A percentile compares a stretch with the other conserved stretches of the same genome.
Conservation (phyloP, 2,329 filamentous ascomycete genomes). For the Juglanconis juglandina region DNA sequence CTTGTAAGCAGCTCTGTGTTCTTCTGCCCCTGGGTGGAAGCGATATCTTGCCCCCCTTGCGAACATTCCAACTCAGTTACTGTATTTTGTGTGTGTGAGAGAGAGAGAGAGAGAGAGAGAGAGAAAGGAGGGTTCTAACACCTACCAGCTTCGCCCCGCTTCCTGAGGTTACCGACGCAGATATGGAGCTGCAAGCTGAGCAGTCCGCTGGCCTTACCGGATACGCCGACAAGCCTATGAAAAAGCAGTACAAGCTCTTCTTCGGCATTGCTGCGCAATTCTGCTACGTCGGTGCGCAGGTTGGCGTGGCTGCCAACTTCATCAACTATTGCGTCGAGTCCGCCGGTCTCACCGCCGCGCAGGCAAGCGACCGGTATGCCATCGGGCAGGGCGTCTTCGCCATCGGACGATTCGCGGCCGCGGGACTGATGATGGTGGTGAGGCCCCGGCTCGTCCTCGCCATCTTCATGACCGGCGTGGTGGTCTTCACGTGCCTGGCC, state of each 20-base stretch:
- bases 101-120: too few relatives aligned
- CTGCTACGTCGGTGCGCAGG: constrained; percentile 70
- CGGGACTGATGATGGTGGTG: constrained; percentile 61
- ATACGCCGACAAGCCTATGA: constrained; percentile 57
- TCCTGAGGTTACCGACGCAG: constrained; percentile 66
- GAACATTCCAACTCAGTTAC: too few relatives aligned
- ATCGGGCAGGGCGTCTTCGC: constrained; percentile 71
- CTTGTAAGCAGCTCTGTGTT: constrained; percentile 32
- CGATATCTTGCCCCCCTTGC: too few relatives aligned
- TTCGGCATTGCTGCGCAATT: constrained; percentile 72
- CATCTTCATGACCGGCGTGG: constrained; percentile 57
- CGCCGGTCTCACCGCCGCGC: constrained; percentile 44
- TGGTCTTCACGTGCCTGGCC: constrained; percentile 56
- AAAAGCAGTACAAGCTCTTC: constrained; percentile 69
- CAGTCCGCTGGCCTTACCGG: constrained; percentile 42
- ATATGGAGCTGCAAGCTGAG: constrained; percentile 58
- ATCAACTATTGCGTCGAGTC: constrained; percentile 66
- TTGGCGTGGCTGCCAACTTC: constrained; percentile 62
- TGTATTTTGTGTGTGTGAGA: too few relatives aligned
- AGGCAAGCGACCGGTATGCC: constrained; percentile 65
- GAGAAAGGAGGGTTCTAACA: neutral
- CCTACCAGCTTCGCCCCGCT: constrained; percentile 49
- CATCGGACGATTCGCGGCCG: constrained; percentile 65
- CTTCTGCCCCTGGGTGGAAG: neutral
- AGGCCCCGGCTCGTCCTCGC: constrained; percentile 66